Evolutionary conservation across 306 rosid genomes (phyloP), one percentile per base, ranked within the genome.

Genomic region (Mimosa bimucronata): DNA sequence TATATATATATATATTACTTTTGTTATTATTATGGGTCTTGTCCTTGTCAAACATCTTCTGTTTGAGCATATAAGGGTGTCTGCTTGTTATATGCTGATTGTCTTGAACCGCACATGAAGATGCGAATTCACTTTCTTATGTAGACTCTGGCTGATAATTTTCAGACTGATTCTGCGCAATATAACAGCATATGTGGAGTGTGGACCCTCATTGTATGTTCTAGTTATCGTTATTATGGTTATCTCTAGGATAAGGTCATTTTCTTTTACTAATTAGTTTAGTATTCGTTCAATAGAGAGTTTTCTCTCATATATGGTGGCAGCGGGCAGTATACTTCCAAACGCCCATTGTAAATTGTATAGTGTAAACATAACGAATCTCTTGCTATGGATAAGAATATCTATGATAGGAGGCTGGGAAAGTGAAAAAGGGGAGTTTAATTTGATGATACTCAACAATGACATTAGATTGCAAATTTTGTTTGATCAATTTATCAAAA

Each of bases 41-140:
- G 86, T 82, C 71, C 79, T 38, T 79, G 57, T 80, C 77, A 40
- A 77, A 80, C 64, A 40, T 48, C 21, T 73, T 77, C 80, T 77
- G 87, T 62, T 66, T 79, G 84, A 78, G 78, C 80, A 73, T 81
- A 48, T 66, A 79, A 44, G 74, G 65, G 73, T 60, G 72, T 71
- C 66, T 31, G 64, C 76, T 9, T 74, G 75, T 66, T 66, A 58
- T 77, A 7, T 79, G 69, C 60, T 31, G 29, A 50, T 53, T 3
- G 12, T 75, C 55, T 31, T n/a, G 73, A 26, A 45, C 73, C 44
- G 40, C 80, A 73, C 71, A 21, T 38, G 79, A 77, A 45, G 84
- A 83, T 66, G 82, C 88, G 30, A 74, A 74, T 72, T 79, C 50
- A 65, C 69, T 37, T 58, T 73, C 26, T 28, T 26, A 70, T 40